Evolutionary conservation across 441 rosid species (phyloP), one percentile per base, ranked within the genome.

Genomic region (Adansonia rubrostipa): DNA sequence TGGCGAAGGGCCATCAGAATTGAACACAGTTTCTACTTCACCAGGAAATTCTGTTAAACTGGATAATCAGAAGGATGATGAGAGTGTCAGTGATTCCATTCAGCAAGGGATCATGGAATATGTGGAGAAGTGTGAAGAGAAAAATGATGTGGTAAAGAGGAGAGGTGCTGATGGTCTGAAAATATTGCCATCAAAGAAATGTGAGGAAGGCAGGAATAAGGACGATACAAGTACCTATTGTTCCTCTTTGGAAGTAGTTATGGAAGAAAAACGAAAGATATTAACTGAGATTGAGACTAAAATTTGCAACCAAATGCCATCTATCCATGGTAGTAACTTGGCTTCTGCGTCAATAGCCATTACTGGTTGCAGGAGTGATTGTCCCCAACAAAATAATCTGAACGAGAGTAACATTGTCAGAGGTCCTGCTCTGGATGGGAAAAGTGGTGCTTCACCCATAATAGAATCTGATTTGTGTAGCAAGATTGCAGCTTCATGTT

Each of bases 401-500:
- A 81, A 79, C 73, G 80, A 48, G 66, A 68, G 80, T 22, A 72
- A 61, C 66, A 67, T 56, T 68, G 48, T 69, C 22, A 24, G 36
- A 40, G 65, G 9, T 80, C 24, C 68, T 53, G 19, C 22, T 48
- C 53, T 54, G 20, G 74, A 83, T 44, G 72, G 56, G 71, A 71
- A 76, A 63, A 73, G 45, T 57, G 82, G 75, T 80, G 77, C 76
- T 63, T 58, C 72, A 56, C 66, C 78, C 9, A 72, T 47, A 13
- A 73, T 9, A 57, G 88, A 84, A 66, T 82, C 79, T 73, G 82
- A 76, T 82, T 14, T 15, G 67, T 71, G 80, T 74, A 73, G 53
- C 65, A 69, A 48, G 47, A 79, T 36, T 66, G 81, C 84, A 45
- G 57, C 83, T 80, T 76, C 85, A 66, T 71, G 68, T 64, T 89